phyloP scores from a whole-genome alignment of 169 alveolate genomes.

The Plasmodium adleri region DNA sequence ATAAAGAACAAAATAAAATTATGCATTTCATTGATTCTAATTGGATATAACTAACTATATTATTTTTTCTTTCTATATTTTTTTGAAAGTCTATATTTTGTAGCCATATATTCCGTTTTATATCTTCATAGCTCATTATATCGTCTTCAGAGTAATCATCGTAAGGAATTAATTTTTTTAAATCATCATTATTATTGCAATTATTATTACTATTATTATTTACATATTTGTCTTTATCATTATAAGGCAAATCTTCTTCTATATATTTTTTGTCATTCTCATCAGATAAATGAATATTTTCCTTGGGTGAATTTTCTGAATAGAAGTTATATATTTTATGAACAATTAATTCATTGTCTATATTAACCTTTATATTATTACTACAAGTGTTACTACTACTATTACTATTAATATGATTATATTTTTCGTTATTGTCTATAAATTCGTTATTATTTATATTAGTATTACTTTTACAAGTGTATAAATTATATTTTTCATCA shows the following conservation, averaged over 20 bases:
- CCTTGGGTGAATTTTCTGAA: not conserved
- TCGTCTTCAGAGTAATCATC: not conserved
- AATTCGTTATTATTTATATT: too few species aligned
- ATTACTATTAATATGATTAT: too few species aligned
- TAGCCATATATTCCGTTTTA: conserved; percentile 63
- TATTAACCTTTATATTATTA: too few species aligned
- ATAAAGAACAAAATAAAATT: conserved; percentile 39
- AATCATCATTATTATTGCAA: not conserved
- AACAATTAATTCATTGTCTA: too few species aligned
- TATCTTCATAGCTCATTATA: conserved; percentile 58
- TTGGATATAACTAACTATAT: conserved; percentile 22
- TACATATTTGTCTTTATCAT: not conserved
- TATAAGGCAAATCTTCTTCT: not conserved
- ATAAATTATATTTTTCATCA: too few species aligned
- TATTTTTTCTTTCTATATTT: conserved; percentile 7
- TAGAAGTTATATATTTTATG: too few species aligned
- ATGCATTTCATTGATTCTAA: conserved; percentile 57
- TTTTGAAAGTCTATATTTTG: conserved; percentile 32
- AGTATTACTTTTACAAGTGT: too few species aligned
- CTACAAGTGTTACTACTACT: too few species aligned
- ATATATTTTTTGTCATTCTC: conserved; percentile 3
- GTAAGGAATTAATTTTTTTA: too few species aligned
- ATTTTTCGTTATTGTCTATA: too few species aligned
- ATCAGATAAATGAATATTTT: not conserved
- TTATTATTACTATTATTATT: not conserved